These are phyloP conservation scores for Colletotrichum eremochloae DNA, from an alignment of 2,329 filamentous ascomycete species.

Conservation along the genomic window DNA sequence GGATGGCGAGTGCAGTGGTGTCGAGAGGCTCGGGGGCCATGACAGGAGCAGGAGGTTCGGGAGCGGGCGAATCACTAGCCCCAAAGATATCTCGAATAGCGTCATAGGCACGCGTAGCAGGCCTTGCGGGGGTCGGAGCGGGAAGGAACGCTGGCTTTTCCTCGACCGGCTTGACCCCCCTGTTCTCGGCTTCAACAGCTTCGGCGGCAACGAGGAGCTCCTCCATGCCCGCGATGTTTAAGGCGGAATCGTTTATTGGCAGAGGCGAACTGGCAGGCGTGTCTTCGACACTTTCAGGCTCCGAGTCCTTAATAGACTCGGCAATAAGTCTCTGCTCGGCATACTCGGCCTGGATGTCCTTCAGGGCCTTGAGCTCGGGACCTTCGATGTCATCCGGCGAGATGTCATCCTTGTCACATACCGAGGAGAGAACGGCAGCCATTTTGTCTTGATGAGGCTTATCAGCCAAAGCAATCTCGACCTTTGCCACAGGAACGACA, in stretches of 20 bases:
- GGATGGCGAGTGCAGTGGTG: conserved; percentile 24
- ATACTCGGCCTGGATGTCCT: conserved; percentile 42
- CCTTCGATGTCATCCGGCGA: conserved; percentile 52
- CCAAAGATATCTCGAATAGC: conserved; percentile 57
- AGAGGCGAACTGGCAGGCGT: conserved; percentile 40
- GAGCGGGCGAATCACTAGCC: conserved; percentile 44
- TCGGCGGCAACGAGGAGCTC: conserved; percentile 34
- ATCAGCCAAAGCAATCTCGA: conserved; percentile 22
- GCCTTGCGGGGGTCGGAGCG: conserved; percentile 35
- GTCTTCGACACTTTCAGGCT: conserved; percentile 46
- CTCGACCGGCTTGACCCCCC: conserved; percentile 13
- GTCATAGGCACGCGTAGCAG: conserved; percentile 46
- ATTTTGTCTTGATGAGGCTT: conserved; percentile 44
- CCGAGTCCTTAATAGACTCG: conserved; percentile 45
- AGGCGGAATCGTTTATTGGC: conserved; percentile 32
- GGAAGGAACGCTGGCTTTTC: conserved; percentile 31
- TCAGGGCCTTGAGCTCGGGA: conserved; percentile 51
- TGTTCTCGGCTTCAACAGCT: conserved; percentile 29
- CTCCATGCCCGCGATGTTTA: conserved; percentile 35
- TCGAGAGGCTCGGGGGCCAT: conserved; percentile 22
- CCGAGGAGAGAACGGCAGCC: conserved; percentile 51
- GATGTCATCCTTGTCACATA: conserved; percentile 55
- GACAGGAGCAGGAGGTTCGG: conserved; percentile 34
- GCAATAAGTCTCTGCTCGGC: conserved; percentile 33
- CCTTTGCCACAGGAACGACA: conserved; percentile 48